Percentiles rank a stretch among this genome's conserved stretches.
Conservation (phyloP, 2,329 filamentous ascomycete genomes). For the Trichoderma oligosporum region DNA sequence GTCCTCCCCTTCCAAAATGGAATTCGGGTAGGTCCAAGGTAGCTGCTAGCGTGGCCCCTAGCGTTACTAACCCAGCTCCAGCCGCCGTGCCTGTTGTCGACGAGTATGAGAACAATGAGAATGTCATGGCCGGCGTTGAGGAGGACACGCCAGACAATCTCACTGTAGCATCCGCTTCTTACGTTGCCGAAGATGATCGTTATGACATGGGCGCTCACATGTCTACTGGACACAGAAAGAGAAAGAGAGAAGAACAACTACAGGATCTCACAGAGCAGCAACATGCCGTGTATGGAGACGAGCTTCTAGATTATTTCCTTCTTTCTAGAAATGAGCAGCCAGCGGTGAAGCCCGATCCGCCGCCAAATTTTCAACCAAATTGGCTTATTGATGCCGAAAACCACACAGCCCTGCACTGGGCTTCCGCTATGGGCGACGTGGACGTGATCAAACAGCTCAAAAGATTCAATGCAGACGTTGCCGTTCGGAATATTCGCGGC, state of each 20-base stretch:
- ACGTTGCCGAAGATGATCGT: constrained; percentile 78
- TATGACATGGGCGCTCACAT: constrained; percentile 66
- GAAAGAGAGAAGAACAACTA: constrained; percentile 66
- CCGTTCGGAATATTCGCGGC: constrained; percentile 65
- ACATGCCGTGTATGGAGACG: constrained; percentile 87
- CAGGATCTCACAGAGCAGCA: constrained; percentile 70
- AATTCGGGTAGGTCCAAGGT: constrained; percentile 25
- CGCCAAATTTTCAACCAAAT: constrained; percentile 81
- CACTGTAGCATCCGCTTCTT: constrained; percentile 78
- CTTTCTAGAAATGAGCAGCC: constrained; percentile 75
- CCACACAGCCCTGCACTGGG: constrained; percentile 95
- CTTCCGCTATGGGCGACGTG: constrained; percentile 92
- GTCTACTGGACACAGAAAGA: constrained; percentile 62
- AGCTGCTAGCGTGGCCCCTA: constrained; percentile 3
- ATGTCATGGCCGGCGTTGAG: constrained; percentile 59
- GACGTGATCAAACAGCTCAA: constrained; percentile 87
- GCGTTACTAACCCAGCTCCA: constrained; percentile 24
- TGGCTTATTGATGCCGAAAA: constrained; percentile 89
- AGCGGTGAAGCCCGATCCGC: constrained; percentile 70
- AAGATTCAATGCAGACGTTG: constrained; percentile 70
- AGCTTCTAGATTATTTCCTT: constrained; percentile 93
- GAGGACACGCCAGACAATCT: constrained; percentile 80
- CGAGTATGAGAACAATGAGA: constrained; percentile 60
- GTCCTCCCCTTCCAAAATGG: constrained; percentile 54
- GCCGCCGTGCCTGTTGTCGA: constrained; percentile 42